These are phyloP conservation scores for Euphorbia lathyris DNA, from an alignment of 345 rosid species.

Conservation along the genomic window DNA sequence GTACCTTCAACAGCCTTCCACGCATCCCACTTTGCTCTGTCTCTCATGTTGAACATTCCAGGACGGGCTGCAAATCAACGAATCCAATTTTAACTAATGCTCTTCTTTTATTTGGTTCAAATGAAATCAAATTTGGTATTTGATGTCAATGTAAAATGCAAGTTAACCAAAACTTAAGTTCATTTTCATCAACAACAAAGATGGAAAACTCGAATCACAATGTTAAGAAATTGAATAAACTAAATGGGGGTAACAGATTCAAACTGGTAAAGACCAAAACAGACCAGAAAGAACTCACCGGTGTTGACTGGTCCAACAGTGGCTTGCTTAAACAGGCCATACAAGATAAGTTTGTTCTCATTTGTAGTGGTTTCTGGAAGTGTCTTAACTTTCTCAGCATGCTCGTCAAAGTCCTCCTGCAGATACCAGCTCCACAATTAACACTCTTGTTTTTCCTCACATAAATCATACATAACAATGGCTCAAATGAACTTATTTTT, in stretches of 20 bases:
- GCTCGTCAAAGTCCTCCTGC: slow-evolving; percentile 75
- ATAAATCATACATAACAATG: neutral
- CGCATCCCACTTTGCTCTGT: slow-evolving; percentile 94
- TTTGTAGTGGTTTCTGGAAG: slow-evolving; percentile 56
- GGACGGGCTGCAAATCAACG: slow-evolving; percentile 59
- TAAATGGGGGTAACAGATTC: neutral
- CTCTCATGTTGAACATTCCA: slow-evolving; percentile 80
- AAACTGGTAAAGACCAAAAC: neutral
- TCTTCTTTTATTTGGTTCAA: neutral
- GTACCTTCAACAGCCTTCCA: slow-evolving; percentile 96
- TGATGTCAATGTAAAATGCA: neutral
- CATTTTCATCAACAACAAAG: neutral
- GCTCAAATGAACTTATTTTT: neutral
- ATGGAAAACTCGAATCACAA: too few species aligned
- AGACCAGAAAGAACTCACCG: slow-evolving; percentile 33
- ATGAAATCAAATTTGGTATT: neutral
- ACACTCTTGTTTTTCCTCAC: neutral
- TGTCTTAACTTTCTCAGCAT: slow-evolving; percentile 62
- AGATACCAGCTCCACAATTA: neutral
- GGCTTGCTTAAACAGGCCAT: slow-evolving; percentile 83
- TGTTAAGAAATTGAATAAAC: neutral
- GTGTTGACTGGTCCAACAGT: slow-evolving; percentile 74
- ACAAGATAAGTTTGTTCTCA: slow-evolving; percentile 69
- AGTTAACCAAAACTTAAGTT: neutral
- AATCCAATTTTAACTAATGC: neutral